These are phyloP conservation scores for Fraxinus ornus DNA, from an alignment of 305 asterid species.

Conservation along the genomic window DNA sequence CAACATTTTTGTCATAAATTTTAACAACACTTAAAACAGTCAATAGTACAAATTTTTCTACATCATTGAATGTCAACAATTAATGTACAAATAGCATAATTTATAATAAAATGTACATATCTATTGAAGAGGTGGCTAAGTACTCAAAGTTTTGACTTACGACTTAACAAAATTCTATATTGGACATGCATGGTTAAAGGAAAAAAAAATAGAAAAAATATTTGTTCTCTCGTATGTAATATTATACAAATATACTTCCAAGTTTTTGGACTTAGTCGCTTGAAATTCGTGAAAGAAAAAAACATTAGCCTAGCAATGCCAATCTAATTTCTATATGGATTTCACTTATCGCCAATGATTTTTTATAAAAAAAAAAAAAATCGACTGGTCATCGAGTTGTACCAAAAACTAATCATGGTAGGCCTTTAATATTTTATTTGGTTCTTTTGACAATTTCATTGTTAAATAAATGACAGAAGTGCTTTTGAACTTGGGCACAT, in stretches of 20 bases:
- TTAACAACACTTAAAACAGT: no score
- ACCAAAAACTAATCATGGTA: neutral
- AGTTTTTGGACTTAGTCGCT: neutral
- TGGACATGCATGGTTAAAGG: conserved; percentile 4
- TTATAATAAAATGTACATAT: no score
- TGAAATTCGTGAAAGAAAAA: neutral
- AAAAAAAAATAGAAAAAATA: neutral
- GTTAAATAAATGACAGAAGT: neutral
- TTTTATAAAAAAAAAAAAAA: no score
- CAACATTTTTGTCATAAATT: no score
- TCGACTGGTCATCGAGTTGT: neutral
- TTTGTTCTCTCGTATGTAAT: neutral
- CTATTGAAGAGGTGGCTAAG: neutral
- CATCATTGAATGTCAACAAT: neutral
- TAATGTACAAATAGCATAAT: no score
- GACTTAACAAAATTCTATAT: neutral
- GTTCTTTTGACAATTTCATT: neutral
- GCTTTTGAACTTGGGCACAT: neutral
- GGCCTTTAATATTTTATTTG: neutral
- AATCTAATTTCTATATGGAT: no score
- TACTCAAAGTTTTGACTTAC: neutral
- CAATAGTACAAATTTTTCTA: no score
- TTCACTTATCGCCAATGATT: no score
- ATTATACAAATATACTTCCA: neutral
- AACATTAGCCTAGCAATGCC: no score